Conservation (phyloP, 306 rosid genomes). For the Fragaria vesca region DNA sequence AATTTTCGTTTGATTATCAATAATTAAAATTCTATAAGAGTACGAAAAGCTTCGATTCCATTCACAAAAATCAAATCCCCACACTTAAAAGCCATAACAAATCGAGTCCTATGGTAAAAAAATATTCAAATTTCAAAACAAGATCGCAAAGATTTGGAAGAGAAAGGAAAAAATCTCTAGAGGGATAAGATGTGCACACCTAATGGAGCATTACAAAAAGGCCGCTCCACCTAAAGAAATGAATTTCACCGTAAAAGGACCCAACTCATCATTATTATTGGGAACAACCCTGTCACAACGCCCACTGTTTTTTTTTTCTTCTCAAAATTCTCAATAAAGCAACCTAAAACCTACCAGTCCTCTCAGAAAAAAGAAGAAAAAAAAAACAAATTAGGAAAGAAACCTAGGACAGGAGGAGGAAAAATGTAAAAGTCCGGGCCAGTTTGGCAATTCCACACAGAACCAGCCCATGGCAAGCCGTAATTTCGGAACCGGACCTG, state of each 20-base stretch:
- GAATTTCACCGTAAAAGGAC: slow-evolving; percentile 4
- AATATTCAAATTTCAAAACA: background rate
- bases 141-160: background rate
- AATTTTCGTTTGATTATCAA: background rate
- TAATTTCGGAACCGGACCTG: slow-evolving; percentile 16
- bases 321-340: background rate
- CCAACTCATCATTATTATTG: background rate
- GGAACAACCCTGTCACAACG: background rate
- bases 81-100: background rate
- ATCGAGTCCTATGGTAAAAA: background rate
- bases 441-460: background rate
- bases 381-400: background rate
- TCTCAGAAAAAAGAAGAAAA: background rate
- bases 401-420: background rate
- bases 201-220: background rate
- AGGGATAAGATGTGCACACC: background rate
- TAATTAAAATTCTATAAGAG: no score
- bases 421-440: slow-evolving; percentile 3
- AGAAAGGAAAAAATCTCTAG: background rate
- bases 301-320: background rate
- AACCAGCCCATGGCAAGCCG: slow-evolving; percentile 21
- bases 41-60: background rate
- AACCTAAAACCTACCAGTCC: background rate
- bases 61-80: background rate
- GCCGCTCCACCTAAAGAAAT: background rate